Conservation (phyloP, 1,284 basidiomycete genomes). For the Leccinum solheimii region DNA sequence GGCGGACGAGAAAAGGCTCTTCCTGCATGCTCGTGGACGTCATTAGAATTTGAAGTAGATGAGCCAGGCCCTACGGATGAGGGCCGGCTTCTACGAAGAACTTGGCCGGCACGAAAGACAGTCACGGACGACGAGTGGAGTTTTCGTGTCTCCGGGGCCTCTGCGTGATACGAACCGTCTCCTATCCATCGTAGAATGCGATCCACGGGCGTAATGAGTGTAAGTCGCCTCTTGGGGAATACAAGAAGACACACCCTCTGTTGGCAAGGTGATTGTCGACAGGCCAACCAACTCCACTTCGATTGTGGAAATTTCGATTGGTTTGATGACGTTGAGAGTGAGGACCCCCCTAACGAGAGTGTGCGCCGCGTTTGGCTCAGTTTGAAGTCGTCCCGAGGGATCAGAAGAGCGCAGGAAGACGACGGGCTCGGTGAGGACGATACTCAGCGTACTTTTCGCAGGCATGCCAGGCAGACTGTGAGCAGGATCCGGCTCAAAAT, state of each 20-base stretch:
- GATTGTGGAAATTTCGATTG: constrained; percentile 86
- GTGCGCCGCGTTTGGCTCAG: constrained; percentile 44
- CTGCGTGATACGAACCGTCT: constrained; percentile 75
- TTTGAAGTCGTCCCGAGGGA: constrained; percentile 35
- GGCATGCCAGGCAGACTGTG: constrained; percentile 11
- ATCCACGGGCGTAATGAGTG: neutral
- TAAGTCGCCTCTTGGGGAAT: neutral
- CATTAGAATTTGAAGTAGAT: constrained; percentile 35
- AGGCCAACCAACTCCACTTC: constrained; percentile 78
- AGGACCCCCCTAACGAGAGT: constrained; percentile 86
- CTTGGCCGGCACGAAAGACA: constrained; percentile 67
- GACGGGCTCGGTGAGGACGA: constrained; percentile 82
- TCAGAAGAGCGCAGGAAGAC: constrained; percentile 67
- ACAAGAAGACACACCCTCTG: constrained; percentile 65
- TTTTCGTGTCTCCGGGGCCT: constrained; percentile 76
- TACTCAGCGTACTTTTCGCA: constrained; percentile 45
- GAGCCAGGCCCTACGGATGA: constrained; percentile 81
- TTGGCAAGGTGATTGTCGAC: constrained; percentile 59
- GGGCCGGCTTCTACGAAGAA: constrained; percentile 46
- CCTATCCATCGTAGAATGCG: constrained; percentile 46
- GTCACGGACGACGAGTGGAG: constrained; percentile 75
- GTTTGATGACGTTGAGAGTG: constrained; percentile 77
- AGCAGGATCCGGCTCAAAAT: neutral
- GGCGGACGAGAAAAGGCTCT: neutral
- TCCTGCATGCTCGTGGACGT: constrained; percentile 31